These are phyloP conservation scores for Thamnidium elegans DNA, from an alignment of 192 early-diverging fungal species.

Conservation along the genomic window DNA sequence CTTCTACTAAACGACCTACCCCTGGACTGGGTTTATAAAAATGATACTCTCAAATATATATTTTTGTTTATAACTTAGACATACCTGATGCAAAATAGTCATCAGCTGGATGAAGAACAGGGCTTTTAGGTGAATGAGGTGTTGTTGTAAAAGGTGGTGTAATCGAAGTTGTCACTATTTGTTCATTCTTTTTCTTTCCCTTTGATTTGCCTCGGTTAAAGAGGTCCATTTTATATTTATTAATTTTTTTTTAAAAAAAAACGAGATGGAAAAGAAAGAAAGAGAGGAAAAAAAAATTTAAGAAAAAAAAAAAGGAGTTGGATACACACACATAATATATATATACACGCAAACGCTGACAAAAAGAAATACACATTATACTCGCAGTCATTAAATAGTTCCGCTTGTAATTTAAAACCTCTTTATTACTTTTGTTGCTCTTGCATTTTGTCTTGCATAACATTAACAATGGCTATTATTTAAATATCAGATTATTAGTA, in stretches of 20 bases:
- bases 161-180: neutral
- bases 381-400: neutral
- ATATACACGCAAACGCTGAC: neutral
- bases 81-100: conserved; percentile 3
- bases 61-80: neutral
- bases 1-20: conserved; percentile 14
- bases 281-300: neutral
- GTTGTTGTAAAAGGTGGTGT: neutral
- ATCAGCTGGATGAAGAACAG: neutral
- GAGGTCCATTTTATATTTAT: conserved; percentile 26
- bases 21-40: conserved; percentile 3
- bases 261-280: conserved; percentile 1
- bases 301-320: neutral
- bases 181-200: conserved; percentile 18
- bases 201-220: conserved; percentile 32
- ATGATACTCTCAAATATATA: neutral
- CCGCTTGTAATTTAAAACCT: neutral
- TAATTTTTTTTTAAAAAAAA: neutral
- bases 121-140: conserved; percentile 7
- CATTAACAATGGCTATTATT: conserved; percentile 45
- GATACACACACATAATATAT: neutral
- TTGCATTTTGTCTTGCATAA: conserved; percentile 57
- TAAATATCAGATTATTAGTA: neutral
- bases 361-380: neutral
- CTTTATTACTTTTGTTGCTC: conserved; percentile 31